A percentile compares a stretch with the other conserved stretches of the same genome.
Conservation (phyloP, 179 eudicot genomes). For the Monotropa hypopitys region DNA sequence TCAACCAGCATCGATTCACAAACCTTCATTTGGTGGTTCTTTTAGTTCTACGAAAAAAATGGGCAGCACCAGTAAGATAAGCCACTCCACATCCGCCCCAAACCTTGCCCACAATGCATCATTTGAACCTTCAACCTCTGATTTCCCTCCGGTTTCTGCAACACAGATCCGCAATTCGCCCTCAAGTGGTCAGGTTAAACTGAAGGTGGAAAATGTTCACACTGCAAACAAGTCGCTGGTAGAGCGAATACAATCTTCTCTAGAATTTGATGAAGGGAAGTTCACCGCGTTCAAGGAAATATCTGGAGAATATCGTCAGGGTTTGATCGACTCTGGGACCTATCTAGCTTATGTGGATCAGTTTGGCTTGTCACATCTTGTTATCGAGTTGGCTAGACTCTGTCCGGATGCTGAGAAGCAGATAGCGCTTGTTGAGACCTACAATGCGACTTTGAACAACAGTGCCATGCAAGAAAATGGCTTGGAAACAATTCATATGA, state of each 20-base stretch:
- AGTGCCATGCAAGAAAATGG: slow-evolving; percentile 29
- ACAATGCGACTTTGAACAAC: slow-evolving; percentile 28
- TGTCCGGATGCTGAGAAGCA: slow-evolving; percentile 67
- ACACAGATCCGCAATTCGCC: slow-evolving; percentile 30
- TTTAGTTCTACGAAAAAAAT: slow-evolving; percentile 26
- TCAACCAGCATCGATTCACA: slow-evolving; percentile 22
- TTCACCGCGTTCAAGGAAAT: slow-evolving; percentile 59
- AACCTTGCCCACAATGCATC: slow-evolving; percentile 36
- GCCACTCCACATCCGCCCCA: slow-evolving; percentile 68
- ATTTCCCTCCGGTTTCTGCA: slow-evolving; percentile 73
- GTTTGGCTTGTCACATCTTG: slow-evolving; percentile 75
- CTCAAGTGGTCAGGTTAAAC: slow-evolving; percentile 17
- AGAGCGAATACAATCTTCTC: slow-evolving; percentile 65
- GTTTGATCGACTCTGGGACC: slow-evolving; percentile 46
- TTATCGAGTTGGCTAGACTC: slow-evolving; percentile 69
- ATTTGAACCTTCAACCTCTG: slow-evolving; percentile 32
- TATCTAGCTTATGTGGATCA: slow-evolving; percentile 61
- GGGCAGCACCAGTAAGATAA: slow-evolving; percentile 32
- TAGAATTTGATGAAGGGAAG: slow-evolving; percentile 58
- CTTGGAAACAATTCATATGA: slow-evolving; percentile 15
- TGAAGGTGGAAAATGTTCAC: slow-evolving; percentile 50
- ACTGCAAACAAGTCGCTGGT: slow-evolving; percentile 85
- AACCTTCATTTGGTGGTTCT: slow-evolving; percentile 22
- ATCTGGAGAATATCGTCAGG: slow-evolving; percentile 75
- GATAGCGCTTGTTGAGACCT: slow-evolving; percentile 53